Conservation (phyloP, 176 grass and related monocot species). For the Typha latifolia region DNA sequence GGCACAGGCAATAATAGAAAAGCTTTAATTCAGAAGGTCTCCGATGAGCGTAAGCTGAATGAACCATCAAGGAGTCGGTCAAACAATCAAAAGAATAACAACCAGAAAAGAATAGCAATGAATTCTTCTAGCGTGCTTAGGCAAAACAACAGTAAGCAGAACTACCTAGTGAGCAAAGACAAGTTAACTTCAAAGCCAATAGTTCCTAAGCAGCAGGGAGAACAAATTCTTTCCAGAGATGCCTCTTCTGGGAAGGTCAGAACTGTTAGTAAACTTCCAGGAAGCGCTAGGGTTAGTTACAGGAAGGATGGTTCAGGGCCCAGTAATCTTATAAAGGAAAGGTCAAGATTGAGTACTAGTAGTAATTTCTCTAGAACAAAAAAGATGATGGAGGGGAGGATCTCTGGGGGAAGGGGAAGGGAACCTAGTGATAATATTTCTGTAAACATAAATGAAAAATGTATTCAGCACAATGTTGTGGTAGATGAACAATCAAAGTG, state of each 20-base stretch:
- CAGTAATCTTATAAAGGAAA: slow-evolving; percentile 23
- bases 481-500: slow-evolving; percentile 52
- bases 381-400: slow-evolving; percentile 35
- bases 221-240: slow-evolving; percentile 25
- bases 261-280: slow-evolving; percentile 21
- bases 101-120: slow-evolving; percentile 11
- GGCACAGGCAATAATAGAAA: slow-evolving; percentile 27
- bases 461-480: slow-evolving; percentile 72
- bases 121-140: slow-evolving; percentile 16
- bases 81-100: slow-evolving; percentile 30
- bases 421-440: slow-evolving; percentile 26
- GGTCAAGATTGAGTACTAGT: slow-evolving; percentile 29
- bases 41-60: slow-evolving; percentile 12
- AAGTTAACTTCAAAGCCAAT: slow-evolving; percentile 39
- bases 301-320: slow-evolving; percentile 30
- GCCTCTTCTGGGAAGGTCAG: slow-evolving; percentile 33
- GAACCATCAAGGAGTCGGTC: slow-evolving; percentile 17
- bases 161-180: slow-evolving; percentile 23
- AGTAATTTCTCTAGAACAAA: slow-evolving; percentile 28
- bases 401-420: slow-evolving; percentile 38
- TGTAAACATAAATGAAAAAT: slow-evolving; percentile 41
- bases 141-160: slow-evolving; percentile 74
- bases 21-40: slow-evolving; percentile 18
- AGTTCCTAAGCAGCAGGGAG: slow-evolving; percentile 31
- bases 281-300: slow-evolving; percentile 18